Percentiles rank a stretch among this genome's conserved stretches.
Conservation (phyloP, 2,329 filamentous ascomycete genomes). For the Aspergillus brunneoviolaceus region DNA sequence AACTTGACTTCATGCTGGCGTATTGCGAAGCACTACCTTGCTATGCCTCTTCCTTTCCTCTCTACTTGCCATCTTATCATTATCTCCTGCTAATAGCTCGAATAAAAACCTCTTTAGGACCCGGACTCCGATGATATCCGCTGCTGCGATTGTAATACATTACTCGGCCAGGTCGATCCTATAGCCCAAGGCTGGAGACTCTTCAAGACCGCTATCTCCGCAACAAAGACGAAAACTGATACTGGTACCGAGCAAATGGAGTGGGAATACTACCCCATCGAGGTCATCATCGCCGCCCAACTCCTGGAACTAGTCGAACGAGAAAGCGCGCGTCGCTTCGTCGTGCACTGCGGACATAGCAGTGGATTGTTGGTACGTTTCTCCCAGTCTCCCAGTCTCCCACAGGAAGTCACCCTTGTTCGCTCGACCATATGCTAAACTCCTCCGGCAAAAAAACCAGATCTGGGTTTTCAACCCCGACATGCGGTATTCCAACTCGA, state of each 20-base stretch:
- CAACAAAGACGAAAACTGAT: slow-evolving; percentile 10
- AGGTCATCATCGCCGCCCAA: slow-evolving; percentile 52
- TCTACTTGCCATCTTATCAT: background rate
- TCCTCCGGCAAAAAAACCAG: slow-evolving; percentile 21
- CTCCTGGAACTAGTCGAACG: slow-evolving; percentile 57
- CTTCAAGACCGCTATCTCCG: slow-evolving; percentile 49
- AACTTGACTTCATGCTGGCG: background rate
- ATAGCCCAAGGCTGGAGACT: slow-evolving; percentile 49
- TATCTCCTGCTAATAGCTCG: slow-evolving; percentile 21
- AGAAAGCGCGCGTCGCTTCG: slow-evolving; percentile 56
- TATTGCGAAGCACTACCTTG: background rate
- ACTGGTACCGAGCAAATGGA: slow-evolving; percentile 28
- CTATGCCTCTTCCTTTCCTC: background rate
- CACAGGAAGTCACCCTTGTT: background rate
- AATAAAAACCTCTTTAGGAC: slow-evolving; percentile 32
- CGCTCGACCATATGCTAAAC: too few relatives aligned
- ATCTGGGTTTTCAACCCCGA: slow-evolving; percentile 63
- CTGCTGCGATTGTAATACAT: slow-evolving; percentile 32
- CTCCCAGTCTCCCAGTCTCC: background rate
- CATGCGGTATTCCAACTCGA: slow-evolving; percentile 55
- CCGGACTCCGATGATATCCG: slow-evolving; percentile 20
- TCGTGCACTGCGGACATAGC: slow-evolving; percentile 43
- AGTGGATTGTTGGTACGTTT: slow-evolving; percentile 39
- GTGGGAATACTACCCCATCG: slow-evolving; percentile 35
- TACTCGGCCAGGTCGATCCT: slow-evolving; percentile 42